Percentiles rank a stretch among this genome's conserved stretches.
phyloP scores from a whole-genome alignment of 2,329 filamentous ascomycete genomes.

The Sclerotinia nivalis region DNA sequence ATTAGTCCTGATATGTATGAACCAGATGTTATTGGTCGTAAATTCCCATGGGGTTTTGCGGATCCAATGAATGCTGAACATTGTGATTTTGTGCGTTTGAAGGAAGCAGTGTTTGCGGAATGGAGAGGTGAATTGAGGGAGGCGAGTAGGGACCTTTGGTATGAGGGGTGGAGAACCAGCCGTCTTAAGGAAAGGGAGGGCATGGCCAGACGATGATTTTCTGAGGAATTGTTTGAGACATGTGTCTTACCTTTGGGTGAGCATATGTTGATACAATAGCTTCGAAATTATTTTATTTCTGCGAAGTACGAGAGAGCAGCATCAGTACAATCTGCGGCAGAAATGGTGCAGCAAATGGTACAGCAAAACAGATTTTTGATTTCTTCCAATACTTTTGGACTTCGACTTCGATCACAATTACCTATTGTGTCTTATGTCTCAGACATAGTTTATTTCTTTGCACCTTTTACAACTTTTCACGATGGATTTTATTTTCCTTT shows the following conservation, averaged over 20 bases:
- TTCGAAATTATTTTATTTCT: neutral
- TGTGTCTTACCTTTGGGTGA: conserved; percentile 13
- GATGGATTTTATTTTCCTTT: neutral
- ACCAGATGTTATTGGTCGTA: conserved; percentile 73
- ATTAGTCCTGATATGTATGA: conserved; percentile 94
- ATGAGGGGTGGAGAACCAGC: conserved; percentile 88
- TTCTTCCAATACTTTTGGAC: neutral
- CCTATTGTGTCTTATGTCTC: neutral
- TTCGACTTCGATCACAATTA: conserved; percentile 4
- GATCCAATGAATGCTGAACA: conserved; percentile 89
- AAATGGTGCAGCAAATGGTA: neutral
- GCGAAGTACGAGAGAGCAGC: neutral
- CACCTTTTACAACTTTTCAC: neutral
- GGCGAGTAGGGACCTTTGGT: conserved; percentile 88
- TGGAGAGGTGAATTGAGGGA: conserved; percentile 91
- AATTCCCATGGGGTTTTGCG: conserved; percentile 96
- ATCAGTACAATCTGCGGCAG: neutral
- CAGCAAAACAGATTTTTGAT: neutral
- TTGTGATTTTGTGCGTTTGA: conserved; percentile 89
- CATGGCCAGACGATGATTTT: conserved; percentile 34
- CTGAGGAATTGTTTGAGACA: conserved; percentile 3
- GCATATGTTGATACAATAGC: neutral
- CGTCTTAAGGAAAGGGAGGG: conserved; percentile 47
- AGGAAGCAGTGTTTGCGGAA: conserved; percentile 88
- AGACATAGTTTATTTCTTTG: conserved; percentile 10